Conservation (phyloP, 1,139 yeast species). For the Debaryomycetaceae sp. region DNA sequence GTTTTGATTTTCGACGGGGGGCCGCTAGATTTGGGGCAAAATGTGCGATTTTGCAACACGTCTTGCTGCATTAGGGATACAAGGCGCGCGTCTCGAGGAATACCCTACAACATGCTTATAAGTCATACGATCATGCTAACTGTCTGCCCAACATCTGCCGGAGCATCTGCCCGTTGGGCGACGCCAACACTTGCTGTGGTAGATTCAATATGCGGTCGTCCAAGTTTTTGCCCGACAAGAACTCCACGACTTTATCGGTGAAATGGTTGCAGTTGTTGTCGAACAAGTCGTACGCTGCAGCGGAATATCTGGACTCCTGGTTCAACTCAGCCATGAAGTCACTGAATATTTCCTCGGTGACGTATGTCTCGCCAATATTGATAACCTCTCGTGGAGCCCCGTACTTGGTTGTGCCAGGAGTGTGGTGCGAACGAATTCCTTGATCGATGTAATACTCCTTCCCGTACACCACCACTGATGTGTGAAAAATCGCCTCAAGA, state of each 20-base stretch:
- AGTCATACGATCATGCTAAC: slow-evolving; percentile 4
- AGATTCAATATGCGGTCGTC: slow-evolving; percentile 48
- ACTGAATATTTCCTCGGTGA: slow-evolving; percentile 47
- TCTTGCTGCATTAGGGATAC: too few species aligned
- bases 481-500: slow-evolving; percentile 66
- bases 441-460: slow-evolving; percentile 58
- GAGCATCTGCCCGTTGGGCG: slow-evolving; percentile 54
- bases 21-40: too few species aligned
- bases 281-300: slow-evolving; percentile 52
- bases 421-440: slow-evolving; percentile 43
- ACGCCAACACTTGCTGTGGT: slow-evolving; percentile 53
- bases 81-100: too few species aligned
- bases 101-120: too few species aligned
- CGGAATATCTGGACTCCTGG: slow-evolving; percentile 40
- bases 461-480: slow-evolving; percentile 53
- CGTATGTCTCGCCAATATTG: slow-evolving; percentile 50
- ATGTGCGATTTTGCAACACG: too few species aligned
- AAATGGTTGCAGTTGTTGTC: slow-evolving; percentile 70
- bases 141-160: slow-evolving; percentile 30
- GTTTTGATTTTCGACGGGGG: too few species aligned
- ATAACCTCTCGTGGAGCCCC: slow-evolving; percentile 54
- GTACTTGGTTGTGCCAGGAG: slow-evolving; percentile 55
- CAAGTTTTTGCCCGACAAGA: slow-evolving; percentile 49
- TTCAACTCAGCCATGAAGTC: slow-evolving; percentile 52
- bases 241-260: slow-evolving; percentile 54